phyloP scores from a whole-genome alignment of 2,329 filamentous ascomycete genomes.

The Gnomoniopsis smithogilvyi region DNA sequence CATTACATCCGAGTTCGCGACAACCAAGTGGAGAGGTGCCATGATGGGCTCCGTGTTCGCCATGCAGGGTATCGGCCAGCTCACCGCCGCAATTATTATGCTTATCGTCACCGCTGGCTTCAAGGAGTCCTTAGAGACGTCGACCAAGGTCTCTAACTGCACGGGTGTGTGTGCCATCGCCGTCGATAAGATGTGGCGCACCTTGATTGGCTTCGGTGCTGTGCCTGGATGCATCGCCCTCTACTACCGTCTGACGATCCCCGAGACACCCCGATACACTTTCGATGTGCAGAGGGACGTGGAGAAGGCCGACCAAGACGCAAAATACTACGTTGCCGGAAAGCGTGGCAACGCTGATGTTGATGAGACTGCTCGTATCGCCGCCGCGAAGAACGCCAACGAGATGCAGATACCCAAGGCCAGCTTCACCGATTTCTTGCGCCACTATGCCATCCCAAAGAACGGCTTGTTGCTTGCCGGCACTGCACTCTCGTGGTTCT shows the following conservation, averaged over 20 bases:
- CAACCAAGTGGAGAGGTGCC: slow-evolving; percentile 78
- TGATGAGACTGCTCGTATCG: slow-evolving; percentile 64
- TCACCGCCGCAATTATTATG: slow-evolving; percentile 71
- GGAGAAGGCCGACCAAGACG: slow-evolving; percentile 69
- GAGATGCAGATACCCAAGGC: slow-evolving; percentile 65
- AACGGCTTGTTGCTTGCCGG: slow-evolving; percentile 62
- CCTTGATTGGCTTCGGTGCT: slow-evolving; percentile 76
- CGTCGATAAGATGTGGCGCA: slow-evolving; percentile 86
- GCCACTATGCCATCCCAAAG: slow-evolving; percentile 68
- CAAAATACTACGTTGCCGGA: slow-evolving; percentile 70
- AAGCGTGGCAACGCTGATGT: slow-evolving; percentile 55
- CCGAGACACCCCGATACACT: slow-evolving; percentile 84
- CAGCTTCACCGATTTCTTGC: slow-evolving; percentile 67
- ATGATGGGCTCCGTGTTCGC: slow-evolving; percentile 88
- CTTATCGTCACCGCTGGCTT: slow-evolving; percentile 72
- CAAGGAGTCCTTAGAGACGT: slow-evolving; percentile 56
- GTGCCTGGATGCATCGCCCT: slow-evolving; percentile 78
- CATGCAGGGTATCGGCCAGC: slow-evolving; percentile 83
- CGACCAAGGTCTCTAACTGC: slow-evolving; percentile 53
- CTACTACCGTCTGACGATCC: slow-evolving; percentile 77
- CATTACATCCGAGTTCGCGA: slow-evolving; percentile 85
- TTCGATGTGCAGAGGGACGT: slow-evolving; percentile 77
- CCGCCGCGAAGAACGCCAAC: slow-evolving; percentile 50
- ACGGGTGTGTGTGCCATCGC: slow-evolving; percentile 61
- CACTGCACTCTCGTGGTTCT: slow-evolving; percentile 84